These are phyloP conservation scores for Xerophyta viscosa DNA, from an alignment of 106 monocot species.

Conservation along the genomic window DNA sequence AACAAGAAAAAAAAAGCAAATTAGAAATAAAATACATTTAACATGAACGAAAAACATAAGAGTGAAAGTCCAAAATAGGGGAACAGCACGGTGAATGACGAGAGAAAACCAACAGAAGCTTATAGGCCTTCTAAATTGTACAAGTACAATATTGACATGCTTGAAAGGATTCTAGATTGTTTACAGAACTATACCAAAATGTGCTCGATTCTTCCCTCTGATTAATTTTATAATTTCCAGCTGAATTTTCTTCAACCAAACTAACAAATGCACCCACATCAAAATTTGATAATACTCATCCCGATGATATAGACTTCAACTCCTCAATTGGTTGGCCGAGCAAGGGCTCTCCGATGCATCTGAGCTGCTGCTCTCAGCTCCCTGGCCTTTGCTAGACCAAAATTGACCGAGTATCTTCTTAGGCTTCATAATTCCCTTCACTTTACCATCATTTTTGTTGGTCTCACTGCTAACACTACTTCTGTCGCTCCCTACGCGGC, in stretches of 20 bases:
- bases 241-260: no score
- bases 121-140: slow-evolving; percentile 1
- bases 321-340: slow-evolving; percentile 36
- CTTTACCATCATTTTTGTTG: slow-evolving; percentile 22
- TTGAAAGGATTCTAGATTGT: not conserved
- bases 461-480: slow-evolving; percentile 20
- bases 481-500: slow-evolving; percentile 8
- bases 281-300: no score
- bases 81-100: no score
- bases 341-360: slow-evolving; percentile 69
- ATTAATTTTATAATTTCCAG: no score
- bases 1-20: no score
- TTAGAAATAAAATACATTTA: no score
- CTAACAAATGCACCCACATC: no score
- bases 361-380: slow-evolving; percentile 58
- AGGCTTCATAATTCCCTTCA: slow-evolving; percentile 31
- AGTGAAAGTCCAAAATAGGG: no score
- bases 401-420: slow-evolving; percentile 66
- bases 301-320: slow-evolving; percentile 51
- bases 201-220: no score
- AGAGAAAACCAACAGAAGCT: no score
- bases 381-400: slow-evolving; percentile 34
- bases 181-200: no score
- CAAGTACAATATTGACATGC: not conserved
- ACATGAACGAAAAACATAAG: no score